Evolutionary conservation across 2,329 filamentous ascomycete genomes (phyloP).

Genomic region (Cylindrodendrum hubeiense): DNA sequence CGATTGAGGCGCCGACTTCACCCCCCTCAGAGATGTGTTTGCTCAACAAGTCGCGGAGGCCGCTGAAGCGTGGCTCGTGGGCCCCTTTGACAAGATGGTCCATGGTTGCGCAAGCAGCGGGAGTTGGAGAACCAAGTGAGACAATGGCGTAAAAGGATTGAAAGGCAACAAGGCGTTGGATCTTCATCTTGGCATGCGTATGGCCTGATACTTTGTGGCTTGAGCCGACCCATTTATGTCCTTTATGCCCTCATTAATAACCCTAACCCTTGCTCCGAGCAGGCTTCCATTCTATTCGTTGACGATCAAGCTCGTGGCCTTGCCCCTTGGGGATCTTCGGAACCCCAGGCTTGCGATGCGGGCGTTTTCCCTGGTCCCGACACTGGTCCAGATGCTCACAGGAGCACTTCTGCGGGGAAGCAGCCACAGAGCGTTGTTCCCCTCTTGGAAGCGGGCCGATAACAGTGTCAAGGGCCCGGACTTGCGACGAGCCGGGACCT

Average conservation of each 20-base stretch:
- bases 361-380: too few species aligned
- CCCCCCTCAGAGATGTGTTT: constrained; percentile 50
- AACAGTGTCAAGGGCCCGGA: too few species aligned
- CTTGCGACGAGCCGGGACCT: too few species aligned
- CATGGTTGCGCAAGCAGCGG: neutral
- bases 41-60: constrained; percentile 39
- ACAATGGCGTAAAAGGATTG: neutral
- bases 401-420: too few species aligned
- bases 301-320: neutral
- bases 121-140: neutral
- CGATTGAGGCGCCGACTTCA: constrained; percentile 60
- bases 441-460: too few species aligned
- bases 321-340: too few species aligned
- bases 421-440: too few species aligned
- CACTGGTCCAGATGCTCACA: too few species aligned
- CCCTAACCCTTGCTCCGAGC: neutral
- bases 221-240: neutral
- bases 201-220: neutral
- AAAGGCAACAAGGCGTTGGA: neutral
- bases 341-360: too few species aligned
- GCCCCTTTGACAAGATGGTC: neutral
- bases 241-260: neutral
- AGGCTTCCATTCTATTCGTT: neutral
- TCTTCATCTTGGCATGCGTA: neutral
- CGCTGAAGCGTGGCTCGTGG: neutral